Evolutionary conservation across 192 early-diverging fungal species (phyloP).

Genomic region (Rhizophagus clarus): DNA sequence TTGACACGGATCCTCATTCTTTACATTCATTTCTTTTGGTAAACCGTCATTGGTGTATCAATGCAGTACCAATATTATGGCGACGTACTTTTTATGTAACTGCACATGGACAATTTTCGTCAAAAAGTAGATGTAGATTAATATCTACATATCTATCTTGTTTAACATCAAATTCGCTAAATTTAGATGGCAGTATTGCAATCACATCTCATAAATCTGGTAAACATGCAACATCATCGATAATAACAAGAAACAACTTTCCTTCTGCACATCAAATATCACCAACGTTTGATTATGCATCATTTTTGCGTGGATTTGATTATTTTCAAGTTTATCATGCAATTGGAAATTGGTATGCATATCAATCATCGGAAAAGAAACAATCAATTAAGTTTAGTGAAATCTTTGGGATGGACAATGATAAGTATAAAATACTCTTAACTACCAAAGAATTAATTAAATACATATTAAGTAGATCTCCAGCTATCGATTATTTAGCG

Average conservation of each 20-base stretch:
- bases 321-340: constrained; percentile 2
- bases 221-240: too few relatives aligned
- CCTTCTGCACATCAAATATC: not conserved
- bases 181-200: not conserved
- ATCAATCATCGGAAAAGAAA: constrained; percentile 4
- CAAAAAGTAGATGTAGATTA: constrained; percentile 15
- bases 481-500: constrained; percentile 1
- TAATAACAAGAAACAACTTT: not conserved
- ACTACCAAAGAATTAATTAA: constrained; percentile 6
- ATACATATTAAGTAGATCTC: not conserved
- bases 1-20: not conserved
- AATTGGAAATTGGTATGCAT: constrained; percentile 3
- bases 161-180: not conserved
- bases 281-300: not conserved
- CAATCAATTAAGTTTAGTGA: not conserved
- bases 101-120: not conserved
- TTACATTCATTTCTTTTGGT: constrained; percentile 25
- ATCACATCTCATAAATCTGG: not conserved
- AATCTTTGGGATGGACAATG: not conserved
- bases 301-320: constrained; percentile 15
- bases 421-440: not conserved
- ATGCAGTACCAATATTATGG: constrained; percentile 3
- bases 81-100: constrained; percentile 3
- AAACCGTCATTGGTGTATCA: not conserved
- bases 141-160: not conserved